Percentiles rank a stretch among this genome's conserved stretches.
Conservation (phyloP, 192 early-diverging fungal genomes). For the Gryganskiella cystojenkinii region DNA sequence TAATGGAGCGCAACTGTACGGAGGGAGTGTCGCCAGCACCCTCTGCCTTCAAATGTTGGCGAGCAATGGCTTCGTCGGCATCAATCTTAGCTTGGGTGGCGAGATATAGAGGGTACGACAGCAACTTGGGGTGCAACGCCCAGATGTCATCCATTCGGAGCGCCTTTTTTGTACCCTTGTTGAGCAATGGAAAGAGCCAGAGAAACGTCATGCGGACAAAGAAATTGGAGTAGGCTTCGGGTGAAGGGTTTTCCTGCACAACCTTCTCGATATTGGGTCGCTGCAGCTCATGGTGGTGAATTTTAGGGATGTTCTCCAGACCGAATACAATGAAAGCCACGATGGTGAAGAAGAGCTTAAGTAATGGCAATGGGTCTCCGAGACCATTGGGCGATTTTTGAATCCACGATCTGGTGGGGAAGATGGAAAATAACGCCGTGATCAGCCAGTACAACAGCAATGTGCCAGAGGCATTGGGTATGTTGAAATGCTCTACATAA, state of each 20-base stretch:
- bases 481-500: constrained; percentile 25
- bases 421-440: constrained; percentile 17
- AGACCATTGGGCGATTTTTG: constrained; percentile 16
- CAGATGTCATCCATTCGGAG: constrained; percentile 71
- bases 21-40: neutral
- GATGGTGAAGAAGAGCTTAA: constrained; percentile 23
- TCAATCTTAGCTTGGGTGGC: neutral
- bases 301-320: constrained; percentile 17
- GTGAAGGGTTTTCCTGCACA: constrained; percentile 26
- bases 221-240: constrained; percentile 77
- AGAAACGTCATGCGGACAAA: constrained; percentile 75
- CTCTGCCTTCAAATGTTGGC: neutral
- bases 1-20: neutral
- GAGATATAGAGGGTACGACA: neutral
- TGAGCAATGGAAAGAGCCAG: constrained; percentile 81
- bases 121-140: constrained; percentile 43
- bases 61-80: constrained; percentile 5
- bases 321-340: constrained; percentile 15
- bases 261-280: neutral
- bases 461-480: constrained; percentile 12
- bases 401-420: constrained; percentile 16
- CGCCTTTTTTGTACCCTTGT: constrained; percentile 69
- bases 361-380: constrained; percentile 6
- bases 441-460: constrained; percentile 16
- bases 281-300: neutral